phyloP scores from a whole-genome alignment of 495 filamentous ascomycete species.

The Bryoglossum gracile region DNA sequence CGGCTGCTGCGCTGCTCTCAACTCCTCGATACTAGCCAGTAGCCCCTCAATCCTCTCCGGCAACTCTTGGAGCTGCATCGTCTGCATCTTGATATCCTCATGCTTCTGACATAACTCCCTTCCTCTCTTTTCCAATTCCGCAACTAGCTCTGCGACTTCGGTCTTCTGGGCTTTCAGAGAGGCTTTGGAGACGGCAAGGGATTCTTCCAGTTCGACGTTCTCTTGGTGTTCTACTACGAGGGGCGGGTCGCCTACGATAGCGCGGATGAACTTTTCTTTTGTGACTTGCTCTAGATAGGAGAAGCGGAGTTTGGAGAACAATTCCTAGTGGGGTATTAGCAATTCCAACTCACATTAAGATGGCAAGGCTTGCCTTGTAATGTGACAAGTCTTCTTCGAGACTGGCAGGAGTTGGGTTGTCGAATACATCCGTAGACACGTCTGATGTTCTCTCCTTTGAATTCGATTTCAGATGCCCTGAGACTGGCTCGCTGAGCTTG shows the following conservation, averaged over 20 bases:
- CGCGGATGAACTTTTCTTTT: conserved; percentile 71
- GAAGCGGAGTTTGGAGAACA: conserved; percentile 94
- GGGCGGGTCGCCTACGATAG: conserved; percentile 79
- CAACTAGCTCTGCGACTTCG: conserved; percentile 66
- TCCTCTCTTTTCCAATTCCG: conserved; percentile 61
- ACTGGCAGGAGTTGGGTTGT: conserved; percentile 63
- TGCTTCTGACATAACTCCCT: conserved; percentile 51
- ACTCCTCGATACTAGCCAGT: conserved; percentile 47
- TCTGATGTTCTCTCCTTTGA: conserved; percentile 54
- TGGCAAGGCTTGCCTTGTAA: conserved; percentile 53
- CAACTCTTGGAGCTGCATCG: conserved; percentile 47
- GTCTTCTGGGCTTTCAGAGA: conserved; percentile 69
- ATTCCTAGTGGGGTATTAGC: conserved; percentile 46
- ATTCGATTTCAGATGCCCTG: conserved; percentile 36
- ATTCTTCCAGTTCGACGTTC: conserved; percentile 70
- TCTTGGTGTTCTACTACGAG: conserved; percentile 74
- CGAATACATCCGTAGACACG: conserved; percentile 54
- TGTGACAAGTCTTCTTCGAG: conserved; percentile 82
- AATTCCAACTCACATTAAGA: neutral
- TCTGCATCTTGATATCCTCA: conserved; percentile 57
- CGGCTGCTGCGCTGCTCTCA: conserved; percentile 37
- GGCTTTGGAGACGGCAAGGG: conserved; percentile 64
- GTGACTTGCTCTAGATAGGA: conserved; percentile 81
- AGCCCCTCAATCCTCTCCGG: conserved; percentile 58
- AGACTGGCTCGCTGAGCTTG: conserved; percentile 68